Percentiles rank a stretch among this genome's conserved stretches.
These are phyloP conservation scores for Chrysoporthe cubensis DNA, from an alignment of 2,329 filamentous ascomycete species.

Conservation along the genomic window DNA sequence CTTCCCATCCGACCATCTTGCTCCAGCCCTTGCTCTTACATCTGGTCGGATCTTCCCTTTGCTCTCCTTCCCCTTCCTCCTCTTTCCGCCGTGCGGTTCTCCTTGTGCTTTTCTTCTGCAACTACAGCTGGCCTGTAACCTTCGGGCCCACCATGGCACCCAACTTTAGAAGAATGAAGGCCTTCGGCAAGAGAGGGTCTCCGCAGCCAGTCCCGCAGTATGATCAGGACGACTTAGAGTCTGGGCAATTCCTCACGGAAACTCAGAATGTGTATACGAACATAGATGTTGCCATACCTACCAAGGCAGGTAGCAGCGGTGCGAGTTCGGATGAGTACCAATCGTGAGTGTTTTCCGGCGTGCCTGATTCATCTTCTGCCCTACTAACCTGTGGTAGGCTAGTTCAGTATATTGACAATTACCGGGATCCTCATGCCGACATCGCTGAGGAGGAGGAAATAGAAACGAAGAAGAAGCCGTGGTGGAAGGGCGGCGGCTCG, in stretches of 20 bases:
- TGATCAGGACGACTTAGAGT: slow-evolving; percentile 36
- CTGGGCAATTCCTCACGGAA: slow-evolving; percentile 38
- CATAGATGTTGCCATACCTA: slow-evolving; percentile 30
- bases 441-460: slow-evolving; percentile 38
- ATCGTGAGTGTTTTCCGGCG: slow-evolving; percentile 34
- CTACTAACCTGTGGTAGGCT: slow-evolving; percentile 23
- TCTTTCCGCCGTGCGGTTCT: slow-evolving; percentile 25
- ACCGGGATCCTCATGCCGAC: slow-evolving; percentile 41
- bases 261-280: slow-evolving; percentile 34
- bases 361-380: not conserved
- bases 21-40: slow-evolving; percentile 23
- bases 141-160: slow-evolving; percentile 36
- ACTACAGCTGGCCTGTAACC: slow-evolving; percentile 38
- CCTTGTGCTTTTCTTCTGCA: slow-evolving; percentile 25
- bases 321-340: slow-evolving; percentile 41
- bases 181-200: slow-evolving; percentile 35
- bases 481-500: slow-evolving; percentile 42
- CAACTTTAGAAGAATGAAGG: slow-evolving; percentile 38
- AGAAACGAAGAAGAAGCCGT: slow-evolving; percentile 36
- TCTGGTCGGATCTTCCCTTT: slow-evolving; percentile 15
- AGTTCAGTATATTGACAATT: slow-evolving; percentile 43
- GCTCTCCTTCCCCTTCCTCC: slow-evolving; percentile 25
- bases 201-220: slow-evolving; percentile 32
- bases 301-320: slow-evolving; percentile 34
- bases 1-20: not conserved